phyloP scores from a whole-genome alignment of 176 grass and related monocot genomes.

The Microstegium vimineum region DNA sequence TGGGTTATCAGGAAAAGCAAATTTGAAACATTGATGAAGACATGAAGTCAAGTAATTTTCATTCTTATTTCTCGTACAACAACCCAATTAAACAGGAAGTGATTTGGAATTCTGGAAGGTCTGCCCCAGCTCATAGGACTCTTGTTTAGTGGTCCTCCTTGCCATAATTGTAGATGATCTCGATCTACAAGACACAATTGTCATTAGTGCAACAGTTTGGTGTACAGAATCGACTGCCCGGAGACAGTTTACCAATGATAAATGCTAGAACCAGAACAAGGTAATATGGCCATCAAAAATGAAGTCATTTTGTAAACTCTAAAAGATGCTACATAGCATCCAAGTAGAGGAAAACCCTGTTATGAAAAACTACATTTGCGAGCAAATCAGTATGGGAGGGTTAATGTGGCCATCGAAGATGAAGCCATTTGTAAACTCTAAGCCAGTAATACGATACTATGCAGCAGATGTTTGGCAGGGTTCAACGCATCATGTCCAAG shows the following conservation, averaged over 20 bases:
- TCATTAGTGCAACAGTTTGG: not conserved
- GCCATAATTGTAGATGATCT: conserved; percentile 86
- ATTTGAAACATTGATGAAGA: not conserved
- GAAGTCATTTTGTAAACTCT: not conserved
- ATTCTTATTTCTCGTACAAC: conserved; percentile 39
- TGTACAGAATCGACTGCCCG: not conserved
- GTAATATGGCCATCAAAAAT: not conserved
- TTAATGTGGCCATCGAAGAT: not conserved
- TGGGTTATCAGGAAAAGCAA: not conserved
- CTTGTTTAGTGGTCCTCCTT: conserved; percentile 56
- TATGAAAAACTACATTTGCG: not conserved
- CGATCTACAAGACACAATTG: conserved; percentile 55
- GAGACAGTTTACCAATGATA: not conserved
- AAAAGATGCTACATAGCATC: not conserved
- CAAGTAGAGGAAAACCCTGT: not conserved
- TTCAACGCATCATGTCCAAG: not conserved
- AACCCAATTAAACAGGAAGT: conserved; percentile 17
- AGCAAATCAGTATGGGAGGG: not conserved
- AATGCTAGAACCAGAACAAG: not conserved
- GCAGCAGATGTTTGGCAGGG: not conserved
- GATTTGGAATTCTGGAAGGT: conserved; percentile 20
- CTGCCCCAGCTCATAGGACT: conserved; percentile 18
- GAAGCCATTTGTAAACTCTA: not conserved
- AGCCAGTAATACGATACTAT: not conserved
- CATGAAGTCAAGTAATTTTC: conserved; percentile 20